phyloP scores from a whole-genome alignment of 2,329 filamentous ascomycete genomes.

The Stagonosporopsis vannaccii region DNA sequence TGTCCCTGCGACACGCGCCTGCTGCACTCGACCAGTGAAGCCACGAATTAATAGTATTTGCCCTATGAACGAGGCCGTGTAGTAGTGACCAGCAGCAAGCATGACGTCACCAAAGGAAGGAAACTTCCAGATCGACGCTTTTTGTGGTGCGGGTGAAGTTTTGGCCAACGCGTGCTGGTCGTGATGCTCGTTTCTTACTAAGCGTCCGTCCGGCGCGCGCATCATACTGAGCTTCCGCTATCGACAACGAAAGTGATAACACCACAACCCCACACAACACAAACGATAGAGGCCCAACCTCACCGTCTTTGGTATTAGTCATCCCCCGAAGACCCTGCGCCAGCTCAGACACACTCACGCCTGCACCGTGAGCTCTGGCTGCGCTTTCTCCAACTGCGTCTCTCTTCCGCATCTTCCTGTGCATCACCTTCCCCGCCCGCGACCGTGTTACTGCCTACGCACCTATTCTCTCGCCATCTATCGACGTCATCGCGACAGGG shows the following conservation, averaged over 20 bases:
- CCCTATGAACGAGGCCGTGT: not conserved
- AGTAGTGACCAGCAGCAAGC: not conserved
- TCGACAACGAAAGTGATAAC: conserved; percentile 20
- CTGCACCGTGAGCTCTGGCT: conserved; percentile 44
- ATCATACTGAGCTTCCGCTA: conserved; percentile 20
- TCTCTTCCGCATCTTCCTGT: conserved; percentile 11
- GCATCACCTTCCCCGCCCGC: conserved; percentile 17
- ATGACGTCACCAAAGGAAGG: conserved; percentile 12
- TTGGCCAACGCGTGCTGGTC: conserved; percentile 15
- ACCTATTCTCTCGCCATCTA: not conserved
- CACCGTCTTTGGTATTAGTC: conserved; percentile 21
- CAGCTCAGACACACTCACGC: conserved; percentile 39
- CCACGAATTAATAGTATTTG: not conserved
- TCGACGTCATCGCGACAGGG: conserved; percentile 1
- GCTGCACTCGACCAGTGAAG: not conserved
- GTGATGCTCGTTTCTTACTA: conserved; percentile 18
- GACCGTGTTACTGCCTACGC: not conserved
- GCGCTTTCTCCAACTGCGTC: conserved; percentile 4
- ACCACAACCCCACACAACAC: conserved; percentile 24
- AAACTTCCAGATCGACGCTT: conserved; percentile 11
- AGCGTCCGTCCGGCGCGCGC: conserved; percentile 19
- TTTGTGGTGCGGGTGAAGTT: conserved; percentile 3
- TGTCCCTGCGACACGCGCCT: not conserved
- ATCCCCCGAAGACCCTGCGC: conserved; percentile 16
- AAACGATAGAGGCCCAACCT: conserved; percentile 16